Evolutionary conservation across 257 asterid genomes (phyloP).

Genomic region (Prunella vulgaris): DNA sequence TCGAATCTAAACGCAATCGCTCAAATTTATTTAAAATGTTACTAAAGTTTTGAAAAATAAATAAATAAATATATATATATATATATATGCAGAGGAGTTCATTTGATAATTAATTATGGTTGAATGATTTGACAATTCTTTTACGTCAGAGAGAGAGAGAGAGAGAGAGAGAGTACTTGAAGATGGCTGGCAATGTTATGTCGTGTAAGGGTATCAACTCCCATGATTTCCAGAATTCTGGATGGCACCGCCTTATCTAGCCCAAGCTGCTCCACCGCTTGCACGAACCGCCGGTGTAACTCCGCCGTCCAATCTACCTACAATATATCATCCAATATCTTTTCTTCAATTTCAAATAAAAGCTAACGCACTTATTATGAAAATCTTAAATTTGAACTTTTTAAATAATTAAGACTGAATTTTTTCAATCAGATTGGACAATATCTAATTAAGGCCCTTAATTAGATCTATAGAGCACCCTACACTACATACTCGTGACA

Average conservation of each 20-base stretch:
- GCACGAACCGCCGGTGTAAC: conserved; percentile 75
- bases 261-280: conserved; percentile 90
- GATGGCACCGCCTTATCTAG: conserved; percentile 95
- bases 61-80: too few relatives aligned
- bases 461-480: neutral
- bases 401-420: too few relatives aligned
- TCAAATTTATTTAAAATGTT: too few relatives aligned
- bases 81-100: too few relatives aligned
- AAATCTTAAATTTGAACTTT: too few relatives aligned
- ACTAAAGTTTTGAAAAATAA: too few relatives aligned
- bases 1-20: too few relatives aligned
- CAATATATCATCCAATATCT: too few relatives aligned
- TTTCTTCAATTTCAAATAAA: too few relatives aligned
- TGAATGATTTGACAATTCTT: neutral
- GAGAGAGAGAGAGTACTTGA: conserved; percentile 42
- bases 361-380: too few relatives aligned
- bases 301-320: conserved; percentile 98
- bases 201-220: conserved; percentile 80
- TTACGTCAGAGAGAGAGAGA: neutral
- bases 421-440: too few relatives aligned
- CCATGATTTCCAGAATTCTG: conserved; percentile 77
- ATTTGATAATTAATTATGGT: too few relatives aligned
- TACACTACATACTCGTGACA: neutral
- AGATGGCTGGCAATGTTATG: conserved; percentile 95
- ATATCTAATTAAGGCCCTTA: neutral